Evolutionary conservation across 306 rosid species (phyloP), one percentile per base, ranked within the genome.

Genomic region (Fragaria ananassa): DNA sequence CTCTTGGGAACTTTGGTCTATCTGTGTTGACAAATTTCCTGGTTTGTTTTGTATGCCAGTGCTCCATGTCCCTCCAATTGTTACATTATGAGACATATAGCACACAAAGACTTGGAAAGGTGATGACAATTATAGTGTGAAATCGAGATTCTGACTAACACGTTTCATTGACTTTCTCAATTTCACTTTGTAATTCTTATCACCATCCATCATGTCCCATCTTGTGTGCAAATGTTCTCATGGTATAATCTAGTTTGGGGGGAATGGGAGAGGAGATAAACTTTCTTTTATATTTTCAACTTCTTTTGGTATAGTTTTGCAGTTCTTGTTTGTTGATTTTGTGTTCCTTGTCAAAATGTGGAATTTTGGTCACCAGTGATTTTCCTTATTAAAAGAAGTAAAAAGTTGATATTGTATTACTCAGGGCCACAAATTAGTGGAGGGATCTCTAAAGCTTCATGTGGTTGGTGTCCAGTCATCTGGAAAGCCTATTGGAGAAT

Each of bases 61-160:
- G 87, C 86, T 83, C 87, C 78, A 41, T 89, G 80, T 79, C 86
- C 84, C 91, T 83, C 86, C 85, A 85, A 90, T 91, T 88, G 87
- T 80, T 84, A 83, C 86, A 80, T 88, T 85, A 77, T 87, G 91
- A 86, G 91, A 89, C 77, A 83, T 89, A 81, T 88, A 85, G 87
- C 91, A 86, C 85, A 83, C 81, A 83, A 83, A 80, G 85, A 81
- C 77, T 75, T 83, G 91, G 87, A 82, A 84, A 91, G 96, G 93
- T 85, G 93, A 87, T 83, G 89, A 71, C 81, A 85, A 82, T 85
- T 88, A 88, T 82, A 77, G 80, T 37, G 86, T 88, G 86, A 85
- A 88, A 86, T 86, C 85, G 82, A 90, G 86, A 83, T 79, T 86
- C 79, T 79, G 79, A 78, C 83, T 84, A 1, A 80, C 82, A 80